A percentile compares a stretch with the other conserved stretches of the same genome.
phyloP scores from a whole-genome alignment of 495 filamentous ascomycete species.

The Hyphodiscus hymeniophilus region DNA sequence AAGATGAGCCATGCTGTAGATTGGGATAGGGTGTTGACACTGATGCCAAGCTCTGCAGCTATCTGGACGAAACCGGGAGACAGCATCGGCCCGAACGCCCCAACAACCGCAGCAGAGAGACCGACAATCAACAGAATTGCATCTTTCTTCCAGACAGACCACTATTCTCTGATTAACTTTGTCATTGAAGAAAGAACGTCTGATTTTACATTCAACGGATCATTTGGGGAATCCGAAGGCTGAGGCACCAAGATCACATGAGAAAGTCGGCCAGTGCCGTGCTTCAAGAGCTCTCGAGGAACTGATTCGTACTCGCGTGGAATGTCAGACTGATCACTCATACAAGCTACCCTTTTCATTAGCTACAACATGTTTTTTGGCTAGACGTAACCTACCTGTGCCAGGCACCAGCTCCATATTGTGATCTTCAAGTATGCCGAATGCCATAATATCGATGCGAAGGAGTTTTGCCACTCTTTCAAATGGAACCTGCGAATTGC shows the following conservation, averaged over 20 bases:
- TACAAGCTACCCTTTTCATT: constrained; percentile 28
- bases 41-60: constrained; percentile 33
- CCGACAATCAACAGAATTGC: constrained; percentile 44
- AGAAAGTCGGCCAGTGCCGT: constrained; percentile 36
- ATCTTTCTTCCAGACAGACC: constrained; percentile 47
- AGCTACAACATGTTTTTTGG: neutral
- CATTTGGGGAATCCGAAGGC: constrained; percentile 45
- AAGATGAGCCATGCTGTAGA: constrained; percentile 42
- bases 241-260: constrained; percentile 46
- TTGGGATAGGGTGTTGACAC: constrained; percentile 30
- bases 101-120: constrained; percentile 44
- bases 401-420: constrained; percentile 39
- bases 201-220: constrained; percentile 39
- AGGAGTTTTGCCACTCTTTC: too few species aligned
- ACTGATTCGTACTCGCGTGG: constrained; percentile 34
- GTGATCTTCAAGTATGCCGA: constrained; percentile 35
- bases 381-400: constrained; percentile 30
- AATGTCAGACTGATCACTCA: constrained; percentile 36
- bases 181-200: neutral
- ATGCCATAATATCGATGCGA: constrained; percentile 23
- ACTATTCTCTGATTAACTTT: constrained; percentile 16
- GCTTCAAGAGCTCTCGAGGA: constrained; percentile 37
- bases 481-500: too few species aligned
- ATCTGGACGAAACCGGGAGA: constrained; percentile 38
- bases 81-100: constrained; percentile 49